Conservation (phyloP, 306 rosid species). For the Begonia loranthoides region DNA sequence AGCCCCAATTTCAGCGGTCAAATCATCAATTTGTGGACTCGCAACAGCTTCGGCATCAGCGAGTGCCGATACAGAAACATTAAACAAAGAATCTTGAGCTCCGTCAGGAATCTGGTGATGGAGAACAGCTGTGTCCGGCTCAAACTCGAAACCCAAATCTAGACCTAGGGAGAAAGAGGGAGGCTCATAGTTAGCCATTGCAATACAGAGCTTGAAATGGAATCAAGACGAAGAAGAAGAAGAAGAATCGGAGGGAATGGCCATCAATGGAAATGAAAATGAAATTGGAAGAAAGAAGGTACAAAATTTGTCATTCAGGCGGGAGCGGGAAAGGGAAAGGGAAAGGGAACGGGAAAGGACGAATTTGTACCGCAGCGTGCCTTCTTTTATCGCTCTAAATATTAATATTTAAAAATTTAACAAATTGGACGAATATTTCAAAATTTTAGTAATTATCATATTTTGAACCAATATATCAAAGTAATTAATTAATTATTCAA, state of each 20-base stretch:
- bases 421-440: too few species aligned
- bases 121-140: constrained; percentile 13
- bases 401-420: too few species aligned
- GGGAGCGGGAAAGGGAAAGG: too few species aligned
- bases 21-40: constrained; percentile 15
- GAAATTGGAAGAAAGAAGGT: too few species aligned
- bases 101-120: constrained; percentile 1
- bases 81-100: constrained; percentile 1
- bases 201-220: background rate
- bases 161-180: constrained; percentile 82
- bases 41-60: constrained; percentile 10
- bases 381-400: too few species aligned
- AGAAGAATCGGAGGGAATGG: background rate
- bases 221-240: background rate
- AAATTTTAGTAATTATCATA: too few species aligned
- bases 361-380: too few species aligned
- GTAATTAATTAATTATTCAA: too few species aligned
- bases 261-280: too few species aligned
- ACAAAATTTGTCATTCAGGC: too few species aligned
- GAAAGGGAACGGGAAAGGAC: too few species aligned
- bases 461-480: too few species aligned
- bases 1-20: constrained; percentile 24
- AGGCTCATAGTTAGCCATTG: constrained; percentile 43
- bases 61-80: background rate
- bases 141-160: constrained; percentile 33